Base-by-base conservation (phyloP, 768 basidiomycete genomes). In the Imleria badia region DNA sequence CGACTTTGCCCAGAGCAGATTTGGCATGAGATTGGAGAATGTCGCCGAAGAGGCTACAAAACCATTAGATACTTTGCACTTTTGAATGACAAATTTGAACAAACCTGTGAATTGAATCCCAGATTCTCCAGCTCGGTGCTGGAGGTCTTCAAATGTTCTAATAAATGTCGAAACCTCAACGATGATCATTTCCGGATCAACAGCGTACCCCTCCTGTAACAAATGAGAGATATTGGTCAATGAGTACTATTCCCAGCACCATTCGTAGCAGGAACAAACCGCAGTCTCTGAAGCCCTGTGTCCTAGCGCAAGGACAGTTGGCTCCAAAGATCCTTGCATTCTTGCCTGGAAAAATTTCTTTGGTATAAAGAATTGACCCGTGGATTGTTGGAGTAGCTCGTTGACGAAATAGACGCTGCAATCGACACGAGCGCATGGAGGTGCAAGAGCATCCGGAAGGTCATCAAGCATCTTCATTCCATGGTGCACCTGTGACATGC, bases 321-420 rank as follows among this genome's bases (percentile, higher is more conserved):
- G 40, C 45, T 56, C 51, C 19, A 7, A 5, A 5, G 17, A 29
- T 45, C 13, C 19, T 12, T 1, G 4, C 15, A 31, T 35, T 29
- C 43, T 6, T 40, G 56, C 54, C 22, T 55, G 51, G n/a, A 66
- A 66, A 23, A 60, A 56, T 1, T 42, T 45, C 7, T 55, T 54
- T 0, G 59, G 55, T 7, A 66, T 52, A 11, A 66, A 66, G 15
- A 48, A 64, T 1, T 56, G 35, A 17, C 46, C 31, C 2, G 38
- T 40, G 0, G 20, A 10, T 43, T 54, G 45, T 14, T 60, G 55
- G 4, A 65, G 54, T 1, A 73, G 51, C 41, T 69, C 60, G n/a
- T 70, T 51, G 10, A 68, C 44, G 23, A 64, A 73, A 45, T 58
- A 68, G 29, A 72, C 52, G 6, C 54, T 26, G 0, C 31, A 15